phyloP scores from a whole-genome alignment of 192 early-diverging fungal species.

The Podila horticola region DNA sequence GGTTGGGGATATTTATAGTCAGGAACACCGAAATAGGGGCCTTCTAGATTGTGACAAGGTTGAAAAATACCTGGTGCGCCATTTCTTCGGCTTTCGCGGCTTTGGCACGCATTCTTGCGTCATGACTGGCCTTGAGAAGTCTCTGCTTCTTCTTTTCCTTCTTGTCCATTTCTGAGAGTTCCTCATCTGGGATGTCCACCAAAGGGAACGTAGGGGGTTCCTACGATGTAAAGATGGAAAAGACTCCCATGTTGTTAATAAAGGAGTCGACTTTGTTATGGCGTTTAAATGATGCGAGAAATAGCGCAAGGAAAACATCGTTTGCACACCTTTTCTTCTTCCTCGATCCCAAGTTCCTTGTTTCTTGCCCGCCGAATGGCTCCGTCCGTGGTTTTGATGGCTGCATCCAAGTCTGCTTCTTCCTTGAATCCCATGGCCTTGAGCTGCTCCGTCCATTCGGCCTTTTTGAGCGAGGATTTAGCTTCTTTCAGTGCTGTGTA shows the following conservation, averaged over 20 bases:
- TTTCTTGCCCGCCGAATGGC: conserved; percentile 78
- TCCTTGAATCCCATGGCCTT: conserved; percentile 69
- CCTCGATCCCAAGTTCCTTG: conserved; percentile 84
- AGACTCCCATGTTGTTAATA: not conserved
- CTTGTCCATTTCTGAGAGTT: conserved; percentile 78
- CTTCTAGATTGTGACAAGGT: too few species aligned
- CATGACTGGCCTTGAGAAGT: conserved; percentile 80
- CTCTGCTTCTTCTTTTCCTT: conserved; percentile 89
- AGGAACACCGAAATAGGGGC: too few species aligned
- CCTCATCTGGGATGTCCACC: conserved; percentile 81
- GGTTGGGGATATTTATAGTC: not conserved
- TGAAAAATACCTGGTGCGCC: conserved; percentile 61
- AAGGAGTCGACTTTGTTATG: not conserved
- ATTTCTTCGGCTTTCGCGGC: conserved; percentile 79
- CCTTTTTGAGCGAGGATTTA: conserved; percentile 50
- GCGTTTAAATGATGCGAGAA: not conserved
- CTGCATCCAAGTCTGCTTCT: conserved; percentile 78
- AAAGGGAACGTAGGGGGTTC: conserved; percentile 80
- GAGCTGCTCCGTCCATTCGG: conserved; percentile 66
- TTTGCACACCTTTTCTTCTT: conserved; percentile 65
- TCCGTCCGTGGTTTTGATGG: conserved; percentile 74
- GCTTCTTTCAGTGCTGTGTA: conserved; percentile 62
- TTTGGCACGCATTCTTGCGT: conserved; percentile 77
- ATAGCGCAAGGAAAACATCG: too few species aligned
- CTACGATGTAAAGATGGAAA: conserved; percentile 11